Evolutionary conservation across 257 asterid genomes (phyloP), one percentile per base, ranked within the genome.

Genomic region (Petunia secreta): DNA sequence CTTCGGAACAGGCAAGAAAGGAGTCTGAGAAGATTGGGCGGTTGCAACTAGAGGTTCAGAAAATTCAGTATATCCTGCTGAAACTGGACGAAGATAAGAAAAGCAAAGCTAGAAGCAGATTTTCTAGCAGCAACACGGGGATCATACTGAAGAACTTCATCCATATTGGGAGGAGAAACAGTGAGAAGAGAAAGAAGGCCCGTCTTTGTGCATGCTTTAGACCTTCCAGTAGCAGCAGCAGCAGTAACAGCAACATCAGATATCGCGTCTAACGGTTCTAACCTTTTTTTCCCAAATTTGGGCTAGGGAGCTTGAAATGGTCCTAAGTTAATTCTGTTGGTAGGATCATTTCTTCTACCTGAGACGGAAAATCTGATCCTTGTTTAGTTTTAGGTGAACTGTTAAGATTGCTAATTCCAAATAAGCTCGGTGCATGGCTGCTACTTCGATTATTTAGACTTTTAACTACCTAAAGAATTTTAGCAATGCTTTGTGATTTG

Each of bases 71-170:
- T 58, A 38, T 89, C n/a, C 9, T 93, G 91, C 77, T 89, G 83
- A 90, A 88, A 80, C 50, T 85, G 80, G 96, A 89, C n/a, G 98
- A 92, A 9, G 97, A 90, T 15, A 86, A 88, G 86, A 94, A 89
- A 80, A 85, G 41, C 80, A 89, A 83, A 77, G 91, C 82, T 79
- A 91, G 79, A 60, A 86, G 80, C 85, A 88, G 89, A 82, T 86
- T 92, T 84, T 88, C 92, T 65, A 81, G 79, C 80, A 88, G 84
- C 82, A 91, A 82, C 81, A 90, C 90, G 5, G 82, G 79, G 40
- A 75, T 91, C 15, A 66, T 91, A 53, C 83, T 94, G 87, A 91
- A 94, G 90, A 97, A 95, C 79, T 91, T 95, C 63, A 85, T 95
- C 25, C 80, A 90, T 73, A 84, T 80, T 37, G 93, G 97, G 36